Conservation (phyloP, 495 filamentous ascomycete genomes). For the Evernia prunastri region DNA sequence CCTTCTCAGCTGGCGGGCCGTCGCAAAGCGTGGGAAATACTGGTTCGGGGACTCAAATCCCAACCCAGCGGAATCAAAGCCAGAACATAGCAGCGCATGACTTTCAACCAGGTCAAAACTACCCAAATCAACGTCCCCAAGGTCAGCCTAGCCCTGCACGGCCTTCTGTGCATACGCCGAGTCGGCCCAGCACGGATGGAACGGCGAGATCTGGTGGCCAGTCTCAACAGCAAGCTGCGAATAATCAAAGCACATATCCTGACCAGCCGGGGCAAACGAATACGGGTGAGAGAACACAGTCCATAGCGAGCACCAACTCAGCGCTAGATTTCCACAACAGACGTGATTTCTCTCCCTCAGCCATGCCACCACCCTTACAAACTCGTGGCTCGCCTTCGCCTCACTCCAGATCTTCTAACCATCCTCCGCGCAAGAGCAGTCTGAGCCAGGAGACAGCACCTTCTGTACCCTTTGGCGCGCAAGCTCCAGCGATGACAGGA, state of each 20-base stretch:
- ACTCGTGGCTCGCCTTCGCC: constrained; percentile 27
- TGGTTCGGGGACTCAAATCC: constrained; percentile 1
- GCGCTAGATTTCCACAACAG: constrained; percentile 31
- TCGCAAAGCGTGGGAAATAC: constrained; percentile 17
- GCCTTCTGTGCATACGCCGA: constrained; percentile 4
- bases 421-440: constrained; percentile 57
- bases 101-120: constrained; percentile 11
- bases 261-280: constrained; percentile 20
- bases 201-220: constrained; percentile 1
- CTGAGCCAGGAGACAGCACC: constrained; percentile 42
- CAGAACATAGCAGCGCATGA: constrained; percentile 15
- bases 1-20: constrained; percentile 32
- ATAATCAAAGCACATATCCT: constrained; percentile 2
- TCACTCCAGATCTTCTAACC: constrained; percentile 29
- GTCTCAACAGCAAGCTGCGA: constrained; percentile 1
- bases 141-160: constrained; percentile 5
- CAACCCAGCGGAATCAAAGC: constrained; percentile 14
- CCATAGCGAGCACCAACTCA: constrained; percentile 26
- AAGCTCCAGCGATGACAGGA: constrained; percentile 26
- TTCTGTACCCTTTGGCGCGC: constrained; percentile 23
- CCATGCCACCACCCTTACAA: constrained; percentile 33
- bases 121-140: constrained; percentile 9
- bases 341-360: constrained; percentile 38
- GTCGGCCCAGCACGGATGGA: constrained; percentile 13
- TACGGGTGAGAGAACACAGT: constrained; percentile 24